Conservation (phyloP, 352 stramenopile genomes). For the Pythium scleroteichum region DNA sequence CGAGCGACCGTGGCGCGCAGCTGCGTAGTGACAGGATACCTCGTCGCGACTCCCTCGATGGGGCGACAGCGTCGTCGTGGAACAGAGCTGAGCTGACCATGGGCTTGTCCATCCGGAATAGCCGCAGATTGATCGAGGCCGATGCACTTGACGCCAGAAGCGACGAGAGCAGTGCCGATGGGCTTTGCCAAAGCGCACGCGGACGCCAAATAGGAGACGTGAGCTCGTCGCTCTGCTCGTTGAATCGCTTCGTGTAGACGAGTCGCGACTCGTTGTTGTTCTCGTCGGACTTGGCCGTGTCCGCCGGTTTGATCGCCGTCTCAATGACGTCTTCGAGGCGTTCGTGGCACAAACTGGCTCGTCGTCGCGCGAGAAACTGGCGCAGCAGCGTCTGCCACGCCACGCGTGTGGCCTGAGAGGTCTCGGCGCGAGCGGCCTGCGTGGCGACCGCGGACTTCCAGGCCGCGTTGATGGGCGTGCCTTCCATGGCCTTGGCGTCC, state of each 20-base stretch:
- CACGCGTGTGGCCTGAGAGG: background rate
- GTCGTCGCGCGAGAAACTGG: constrained; percentile 8
- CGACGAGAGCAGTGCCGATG: constrained; percentile 1
- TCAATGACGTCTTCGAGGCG: constrained; percentile 11
- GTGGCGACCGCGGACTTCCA: background rate
- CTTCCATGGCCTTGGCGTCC: background rate
- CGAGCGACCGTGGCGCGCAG: background rate
- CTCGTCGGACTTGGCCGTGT: background rate
- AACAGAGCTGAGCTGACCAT: background rate
- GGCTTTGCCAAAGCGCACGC: constrained; percentile 10
- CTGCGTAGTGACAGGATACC: background rate
- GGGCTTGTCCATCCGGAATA: constrained; percentile 7
- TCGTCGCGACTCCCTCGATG: background rate
- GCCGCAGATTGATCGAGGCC: constrained; percentile 5
- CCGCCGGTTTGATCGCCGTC: background rate
- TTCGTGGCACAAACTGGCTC: background rate
- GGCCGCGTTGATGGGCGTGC: background rate
- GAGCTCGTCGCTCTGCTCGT: background rate
- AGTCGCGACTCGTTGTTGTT: background rate
- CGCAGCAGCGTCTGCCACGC: constrained; percentile 15
- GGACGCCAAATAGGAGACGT: background rate
- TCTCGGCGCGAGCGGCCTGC: background rate
- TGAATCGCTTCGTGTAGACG: constrained; percentile 9
- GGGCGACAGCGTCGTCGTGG: background rate
- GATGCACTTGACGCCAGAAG: background rate